A percentile compares a stretch with the other conserved stretches of the same genome.
phyloP scores from a whole-genome alignment of 352 stramenopile genomes.

The Phytopythium oedochilum region DNA sequence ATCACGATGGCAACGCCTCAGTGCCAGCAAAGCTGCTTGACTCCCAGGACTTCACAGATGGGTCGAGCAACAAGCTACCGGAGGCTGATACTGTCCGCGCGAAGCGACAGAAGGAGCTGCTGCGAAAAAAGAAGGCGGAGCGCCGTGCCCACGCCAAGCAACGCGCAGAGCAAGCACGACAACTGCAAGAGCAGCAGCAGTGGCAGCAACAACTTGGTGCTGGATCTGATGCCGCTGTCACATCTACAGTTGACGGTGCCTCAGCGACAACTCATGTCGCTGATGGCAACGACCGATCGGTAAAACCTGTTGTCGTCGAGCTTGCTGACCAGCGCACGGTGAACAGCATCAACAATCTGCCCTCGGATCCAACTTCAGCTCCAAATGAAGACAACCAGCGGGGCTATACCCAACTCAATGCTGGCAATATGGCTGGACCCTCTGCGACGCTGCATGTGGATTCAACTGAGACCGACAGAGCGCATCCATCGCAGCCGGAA shows the following conservation, averaged over 20 bases:
- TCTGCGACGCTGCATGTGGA: too few species aligned
- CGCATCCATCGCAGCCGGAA: neutral
- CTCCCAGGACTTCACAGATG: neutral
- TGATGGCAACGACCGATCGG: too few species aligned
- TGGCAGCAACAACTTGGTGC: slow-evolving; percentile 7
- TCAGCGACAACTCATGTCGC: neutral
- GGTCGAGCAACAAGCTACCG: neutral
- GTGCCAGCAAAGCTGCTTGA: neutral
- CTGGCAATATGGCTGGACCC: neutral
- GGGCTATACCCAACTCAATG: neutral
- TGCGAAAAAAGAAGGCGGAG: slow-evolving; percentile 48
- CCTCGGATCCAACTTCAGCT: too few species aligned
- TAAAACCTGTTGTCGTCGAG: neutral
- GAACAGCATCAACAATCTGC: neutral
- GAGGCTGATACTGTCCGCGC: neutral
- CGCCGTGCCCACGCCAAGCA: slow-evolving; percentile 39
- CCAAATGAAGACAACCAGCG: neutral
- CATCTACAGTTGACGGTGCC: neutral
- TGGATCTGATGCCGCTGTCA: too few species aligned
- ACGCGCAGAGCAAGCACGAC: slow-evolving; percentile 17
- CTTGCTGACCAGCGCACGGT: too few species aligned
- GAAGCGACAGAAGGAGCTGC: slow-evolving; percentile 35
- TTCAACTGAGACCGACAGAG: neutral
- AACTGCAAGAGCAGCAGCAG: slow-evolving; percentile 17
- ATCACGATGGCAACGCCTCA: neutral